These are phyloP conservation scores for Aphanomyces euteiches DNA, from an alignment of 352 stramenopile species.

Conservation along the genomic window DNA sequence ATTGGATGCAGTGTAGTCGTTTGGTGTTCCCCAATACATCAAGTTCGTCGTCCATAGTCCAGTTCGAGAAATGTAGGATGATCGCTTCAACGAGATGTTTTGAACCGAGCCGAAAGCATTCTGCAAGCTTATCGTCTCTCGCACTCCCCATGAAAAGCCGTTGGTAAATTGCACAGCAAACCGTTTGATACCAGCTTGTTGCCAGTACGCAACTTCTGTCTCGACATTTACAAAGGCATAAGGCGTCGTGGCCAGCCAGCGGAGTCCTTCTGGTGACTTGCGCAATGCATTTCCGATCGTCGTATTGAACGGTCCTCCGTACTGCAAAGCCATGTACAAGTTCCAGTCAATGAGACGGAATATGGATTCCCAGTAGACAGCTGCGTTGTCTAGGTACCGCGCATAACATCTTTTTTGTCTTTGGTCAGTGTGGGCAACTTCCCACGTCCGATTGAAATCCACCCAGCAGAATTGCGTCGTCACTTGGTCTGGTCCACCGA, in stretches of 20 bases:
- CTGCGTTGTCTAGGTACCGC: neutral
- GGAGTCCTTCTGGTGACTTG: neutral
- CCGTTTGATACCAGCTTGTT: neutral
- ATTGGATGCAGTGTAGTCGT: neutral
- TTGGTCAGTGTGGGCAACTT: neutral
- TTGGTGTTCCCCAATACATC: neutral
- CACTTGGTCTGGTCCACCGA: conserved; percentile 3
- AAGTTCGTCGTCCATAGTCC: neutral
- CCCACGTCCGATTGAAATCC: conserved; percentile 3
- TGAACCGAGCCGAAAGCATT: conserved; percentile 16
- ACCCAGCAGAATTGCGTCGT: conserved; percentile 25
- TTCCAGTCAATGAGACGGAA: conserved; percentile 13
- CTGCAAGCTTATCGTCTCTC: conserved; percentile 3
- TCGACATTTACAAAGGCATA: neutral
- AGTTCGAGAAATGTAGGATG: neutral
- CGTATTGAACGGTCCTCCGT: neutral
- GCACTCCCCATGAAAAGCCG: neutral
- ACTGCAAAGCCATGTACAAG: neutral
- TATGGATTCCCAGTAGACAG: conserved; percentile 12
- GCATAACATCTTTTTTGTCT: neutral
- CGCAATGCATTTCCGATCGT: conserved; percentile 1
- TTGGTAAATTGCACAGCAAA: conserved; percentile 14
- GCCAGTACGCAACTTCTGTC: conserved; percentile 10
- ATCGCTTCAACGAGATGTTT: neutral
- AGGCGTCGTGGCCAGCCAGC: neutral